Conservation (phyloP, 2,329 filamentous ascomycete genomes). For the Kalaharituber pfeilii region DNA sequence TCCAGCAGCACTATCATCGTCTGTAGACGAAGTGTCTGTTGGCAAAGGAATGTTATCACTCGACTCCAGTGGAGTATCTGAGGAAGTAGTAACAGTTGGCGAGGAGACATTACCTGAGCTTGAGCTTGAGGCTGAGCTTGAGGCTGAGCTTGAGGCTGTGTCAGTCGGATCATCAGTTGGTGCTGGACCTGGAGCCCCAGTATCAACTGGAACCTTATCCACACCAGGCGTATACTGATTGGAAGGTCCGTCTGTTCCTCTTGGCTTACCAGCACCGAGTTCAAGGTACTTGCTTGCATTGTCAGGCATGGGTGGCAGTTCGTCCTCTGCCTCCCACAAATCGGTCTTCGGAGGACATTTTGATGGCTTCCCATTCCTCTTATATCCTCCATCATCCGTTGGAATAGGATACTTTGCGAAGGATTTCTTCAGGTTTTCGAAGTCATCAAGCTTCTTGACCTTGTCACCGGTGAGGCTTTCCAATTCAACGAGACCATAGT, state of each 20-base stretch:
- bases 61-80: too few relatives aligned
- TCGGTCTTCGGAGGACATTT: constrained; percentile 14
- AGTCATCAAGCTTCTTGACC: constrained; percentile 32
- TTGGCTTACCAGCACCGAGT: constrained; percentile 14
- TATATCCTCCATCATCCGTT: constrained; percentile 37
- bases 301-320: constrained; percentile 15
- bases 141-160: too few relatives aligned
- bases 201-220: constrained; percentile 3
- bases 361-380: constrained; percentile 23
- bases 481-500: constrained; percentile 38
- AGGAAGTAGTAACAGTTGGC: too few relatives aligned
- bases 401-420: constrained; percentile 32
- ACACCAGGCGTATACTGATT: constrained; percentile 11
- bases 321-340: constrained; percentile 21
- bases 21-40: too few relatives aligned
- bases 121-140: too few relatives aligned
- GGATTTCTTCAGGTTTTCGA: constrained; percentile 32
- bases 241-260: constrained; percentile 9
- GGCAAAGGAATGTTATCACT: too few relatives aligned
- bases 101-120: too few relatives aligned
- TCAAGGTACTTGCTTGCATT: constrained; percentile 11
- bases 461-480: constrained; percentile 23
- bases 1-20: too few relatives aligned
- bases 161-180: too few relatives aligned
- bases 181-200: constrained; percentile 2